Conservation (phyloP, 78 protist species). For the Dictyostelium brefeldianum region DNA sequence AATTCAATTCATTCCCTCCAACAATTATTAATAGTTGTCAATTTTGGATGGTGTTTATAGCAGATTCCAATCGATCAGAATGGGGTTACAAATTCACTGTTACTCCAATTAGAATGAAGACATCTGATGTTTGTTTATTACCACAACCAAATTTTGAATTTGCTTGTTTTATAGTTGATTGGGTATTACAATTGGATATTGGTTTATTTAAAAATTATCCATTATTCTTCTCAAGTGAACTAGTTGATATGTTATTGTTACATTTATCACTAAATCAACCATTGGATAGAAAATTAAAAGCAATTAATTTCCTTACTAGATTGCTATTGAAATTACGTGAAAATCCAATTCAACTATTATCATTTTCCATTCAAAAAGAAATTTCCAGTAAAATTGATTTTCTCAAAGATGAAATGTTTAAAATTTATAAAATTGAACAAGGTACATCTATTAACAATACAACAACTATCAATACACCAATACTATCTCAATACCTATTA, state of each 20-base stretch:
- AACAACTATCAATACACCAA: neutral
- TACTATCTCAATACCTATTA: constrained; percentile 47
- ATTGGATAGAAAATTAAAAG: constrained; percentile 56
- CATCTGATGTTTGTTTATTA: constrained; percentile 35
- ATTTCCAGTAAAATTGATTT: constrained; percentile 18
- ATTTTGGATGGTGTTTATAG: constrained; percentile 37
- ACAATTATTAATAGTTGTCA: constrained; percentile 29
- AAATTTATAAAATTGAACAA: constrained; percentile 14
- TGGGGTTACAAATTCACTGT: constrained; percentile 76
- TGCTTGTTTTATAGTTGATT: constrained; percentile 55
- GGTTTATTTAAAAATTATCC: constrained; percentile 14
- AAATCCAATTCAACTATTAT: neutral
- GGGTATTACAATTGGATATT: constrained; percentile 59
- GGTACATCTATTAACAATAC: neutral
- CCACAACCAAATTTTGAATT: constrained; percentile 67
- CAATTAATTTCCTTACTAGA: constrained; percentile 47
- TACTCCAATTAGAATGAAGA: constrained; percentile 39
- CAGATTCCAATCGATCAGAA: constrained; percentile 48
- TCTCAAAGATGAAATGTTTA: constrained; percentile 57
- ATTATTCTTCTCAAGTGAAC: constrained; percentile 16
- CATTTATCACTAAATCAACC: constrained; percentile 30
- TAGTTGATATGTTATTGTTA: constrained; percentile 12
- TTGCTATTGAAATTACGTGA: constrained; percentile 8
- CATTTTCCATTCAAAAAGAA: neutral
- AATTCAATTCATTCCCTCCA: constrained; percentile 35